Evolutionary conservation across 352 stramenopile species (phyloP).

Genomic region (Globisporangium abappressorium): DNA sequence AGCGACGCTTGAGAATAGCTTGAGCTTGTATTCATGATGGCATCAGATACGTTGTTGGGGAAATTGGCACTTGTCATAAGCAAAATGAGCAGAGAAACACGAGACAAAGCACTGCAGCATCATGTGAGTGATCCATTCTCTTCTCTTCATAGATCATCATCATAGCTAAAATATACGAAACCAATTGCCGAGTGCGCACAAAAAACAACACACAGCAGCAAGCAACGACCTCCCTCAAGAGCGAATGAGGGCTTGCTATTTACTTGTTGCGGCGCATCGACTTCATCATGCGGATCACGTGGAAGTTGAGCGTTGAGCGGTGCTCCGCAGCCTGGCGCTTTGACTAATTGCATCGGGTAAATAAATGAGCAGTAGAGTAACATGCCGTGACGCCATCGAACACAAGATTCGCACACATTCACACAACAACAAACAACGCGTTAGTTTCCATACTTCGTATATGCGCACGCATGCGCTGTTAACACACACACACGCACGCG

Average conservation of each 20-base stretch:
- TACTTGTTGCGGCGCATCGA: conserved; percentile 38
- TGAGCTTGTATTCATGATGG: neutral
- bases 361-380: neutral
- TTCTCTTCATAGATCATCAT: neutral
- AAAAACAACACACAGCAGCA: neutral
- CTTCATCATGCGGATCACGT: conserved; percentile 89
- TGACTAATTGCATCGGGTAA: conserved; percentile 23
- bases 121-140: neutral
- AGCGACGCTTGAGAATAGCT: neutral
- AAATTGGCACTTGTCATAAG: neutral
- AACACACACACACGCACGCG: neutral
- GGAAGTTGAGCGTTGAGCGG: conserved; percentile 85
- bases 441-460: neutral
- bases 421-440: conserved; percentile 4
- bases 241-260: conserved; percentile 4
- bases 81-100: neutral
- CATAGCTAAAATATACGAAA: neutral
- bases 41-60: neutral
- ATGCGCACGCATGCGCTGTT: neutral
- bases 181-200: neutral
- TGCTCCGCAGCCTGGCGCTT: conserved; percentile 62
- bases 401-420: conserved; percentile 4
- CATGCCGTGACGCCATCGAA: neutral
- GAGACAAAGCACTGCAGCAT: neutral
- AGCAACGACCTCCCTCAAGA: neutral